These are phyloP conservation scores for Vitis hybrid DNA, from an alignment of 177 flowering plant genomes.

Conservation along the genomic window DNA sequence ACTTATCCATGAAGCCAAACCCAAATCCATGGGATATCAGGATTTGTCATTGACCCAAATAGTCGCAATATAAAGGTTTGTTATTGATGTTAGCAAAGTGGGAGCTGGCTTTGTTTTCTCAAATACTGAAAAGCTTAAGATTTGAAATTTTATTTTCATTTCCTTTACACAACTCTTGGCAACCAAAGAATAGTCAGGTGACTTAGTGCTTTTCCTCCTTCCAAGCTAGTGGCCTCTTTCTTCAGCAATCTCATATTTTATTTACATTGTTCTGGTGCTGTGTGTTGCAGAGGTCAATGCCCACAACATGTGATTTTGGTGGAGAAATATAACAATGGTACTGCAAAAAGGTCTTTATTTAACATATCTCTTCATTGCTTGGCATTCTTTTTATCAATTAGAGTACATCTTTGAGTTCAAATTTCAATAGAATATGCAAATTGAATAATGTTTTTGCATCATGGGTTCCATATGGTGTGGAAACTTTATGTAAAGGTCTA, in stretches of 20 bases:
- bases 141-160: too few species aligned
- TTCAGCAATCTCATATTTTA: neutral
- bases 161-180: too few species aligned
- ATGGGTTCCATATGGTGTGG: too few species aligned
- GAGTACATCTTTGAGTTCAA: neutral
- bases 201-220: neutral
- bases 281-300: slow-evolving; percentile 19
- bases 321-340: slow-evolving; percentile 72
- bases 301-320: slow-evolving; percentile 41
- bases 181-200: too few species aligned
- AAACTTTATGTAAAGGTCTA: neutral
- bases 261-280: neutral
- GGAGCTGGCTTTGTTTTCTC: too few species aligned
- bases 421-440: neutral
- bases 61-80: too few species aligned
- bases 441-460: too few species aligned
- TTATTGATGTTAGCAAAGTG: too few species aligned
- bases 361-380: neutral
- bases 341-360: slow-evolving; percentile 57
- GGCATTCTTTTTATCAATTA: neutral
- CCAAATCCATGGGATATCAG: too few species aligned
- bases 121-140: too few species aligned
- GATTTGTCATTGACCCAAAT: too few species aligned
- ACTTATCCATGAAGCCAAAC: too few species aligned
- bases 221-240: neutral